phyloP scores from a whole-genome alignment of 768 basidiomycete species.

The Podaxis sp. region DNA sequence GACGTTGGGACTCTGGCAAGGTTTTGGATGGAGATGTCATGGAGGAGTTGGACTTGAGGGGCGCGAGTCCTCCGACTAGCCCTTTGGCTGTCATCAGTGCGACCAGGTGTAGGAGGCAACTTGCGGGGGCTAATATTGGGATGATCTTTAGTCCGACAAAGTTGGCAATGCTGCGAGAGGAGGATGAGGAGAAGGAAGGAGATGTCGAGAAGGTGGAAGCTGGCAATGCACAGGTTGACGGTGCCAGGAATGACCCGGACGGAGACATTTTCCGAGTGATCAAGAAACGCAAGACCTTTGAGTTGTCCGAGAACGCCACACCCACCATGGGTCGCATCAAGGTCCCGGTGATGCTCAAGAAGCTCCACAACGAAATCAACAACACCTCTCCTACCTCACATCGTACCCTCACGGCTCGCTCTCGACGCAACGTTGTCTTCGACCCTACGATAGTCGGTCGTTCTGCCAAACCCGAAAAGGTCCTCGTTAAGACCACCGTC shows the following conservation, averaged over 20 bases:
- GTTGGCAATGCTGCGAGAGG: conserved; percentile 26
- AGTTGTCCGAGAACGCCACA: conserved; percentile 16
- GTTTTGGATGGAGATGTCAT: conserved; percentile 9
- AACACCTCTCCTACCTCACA: conserved; percentile 15
- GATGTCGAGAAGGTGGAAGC: conserved; percentile 7
- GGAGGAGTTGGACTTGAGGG: conserved; percentile 14
- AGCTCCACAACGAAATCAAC: conserved; percentile 1
- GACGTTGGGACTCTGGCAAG: conserved; percentile 2
- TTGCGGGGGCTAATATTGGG: conserved; percentile 14
- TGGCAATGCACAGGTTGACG: conserved; percentile 17
- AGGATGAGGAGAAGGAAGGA: conserved; percentile 23
- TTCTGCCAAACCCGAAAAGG: background rate
- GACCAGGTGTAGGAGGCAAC: conserved; percentile 20
- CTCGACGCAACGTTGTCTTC: background rate
- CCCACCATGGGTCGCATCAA: conserved; percentile 19
- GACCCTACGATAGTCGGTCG: background rate
- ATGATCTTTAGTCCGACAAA: conserved; percentile 23
- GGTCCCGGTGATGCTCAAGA: conserved; percentile 11
- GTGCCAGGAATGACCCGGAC: conserved; percentile 24
- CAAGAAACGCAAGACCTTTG: conserved; percentile 22
- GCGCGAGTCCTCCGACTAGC: conserved; percentile 33
- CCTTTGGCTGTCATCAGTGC: conserved; percentile 28
- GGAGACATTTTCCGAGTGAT: conserved; percentile 18
- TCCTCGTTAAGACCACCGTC: conserved; percentile 1
- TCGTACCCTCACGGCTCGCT: conserved; percentile 19